Evolutionary conservation across 257 asterid species (phyloP), one percentile per base, ranked within the genome.

Genomic region (Solanum phureja): DNA sequence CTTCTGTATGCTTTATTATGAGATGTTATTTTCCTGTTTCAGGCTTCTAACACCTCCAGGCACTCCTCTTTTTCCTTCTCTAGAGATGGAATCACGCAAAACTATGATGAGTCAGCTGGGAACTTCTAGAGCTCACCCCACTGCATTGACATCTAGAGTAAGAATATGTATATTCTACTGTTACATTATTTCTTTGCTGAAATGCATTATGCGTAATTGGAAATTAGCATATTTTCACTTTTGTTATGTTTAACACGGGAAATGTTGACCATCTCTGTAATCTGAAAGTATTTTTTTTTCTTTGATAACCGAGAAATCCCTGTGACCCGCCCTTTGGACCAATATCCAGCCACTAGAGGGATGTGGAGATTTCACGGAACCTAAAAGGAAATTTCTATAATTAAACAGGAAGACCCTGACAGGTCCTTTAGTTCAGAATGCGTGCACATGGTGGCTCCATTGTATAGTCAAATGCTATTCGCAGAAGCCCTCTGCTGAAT

Each of bases 21-120:
- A 86, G 66, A 56, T 38, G 71, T 86, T 29, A 23, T 89, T 84
- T 86, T 69, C 73, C 71, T 37, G 89, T 89, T 91, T 89, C 98
- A 97, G 98, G 99, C 99, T 97, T 88, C 90, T 97, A 71, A 94
- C 99, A 23, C 99, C 99, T 90, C 99, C 98, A 18, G 98, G 98
- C 38, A 95, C 99, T 87, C 99, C 99, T 29, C 98, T 96, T 92
- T 97, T 95, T 88, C 97, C 99, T 79, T 94, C 98, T 86, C 91
- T 97, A 91, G 99, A 97, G 89, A 92, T 91, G 94, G 98, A 96
- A 92, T 90, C 98, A 29, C 96, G 93, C 37, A 94, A 91, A 92
- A 91, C 95, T 87, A 92, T 94, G 82, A 95, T 90, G 98, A 93
- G 91, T 90, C 98, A 95, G 92, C 88, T 91, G 88, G 99, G 93